Conservation (phyloP, 768 basidiomycete genomes). For the Tylopilus vinaceipallidus region DNA sequence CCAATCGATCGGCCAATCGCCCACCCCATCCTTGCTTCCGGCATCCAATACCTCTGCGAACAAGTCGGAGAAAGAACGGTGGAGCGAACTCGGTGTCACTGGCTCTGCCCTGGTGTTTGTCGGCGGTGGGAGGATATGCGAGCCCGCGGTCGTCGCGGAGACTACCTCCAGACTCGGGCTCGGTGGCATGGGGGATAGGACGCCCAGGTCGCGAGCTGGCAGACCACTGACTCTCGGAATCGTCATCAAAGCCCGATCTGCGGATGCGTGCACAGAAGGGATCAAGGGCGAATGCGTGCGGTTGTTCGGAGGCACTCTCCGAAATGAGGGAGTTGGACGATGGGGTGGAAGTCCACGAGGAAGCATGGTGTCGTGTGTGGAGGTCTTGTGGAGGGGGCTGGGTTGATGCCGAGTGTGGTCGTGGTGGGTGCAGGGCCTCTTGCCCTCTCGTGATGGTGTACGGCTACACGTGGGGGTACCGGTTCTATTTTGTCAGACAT, state of each 20-base stretch:
- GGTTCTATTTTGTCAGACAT: slow-evolving; percentile 13
- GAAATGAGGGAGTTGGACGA: slow-evolving; percentile 41
- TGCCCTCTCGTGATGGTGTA: slow-evolving; percentile 12
- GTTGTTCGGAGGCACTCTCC: slow-evolving; percentile 44
- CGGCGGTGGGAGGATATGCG: slow-evolving; percentile 7
- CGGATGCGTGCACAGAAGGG: slow-evolving; percentile 28
- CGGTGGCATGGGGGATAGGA: slow-evolving; percentile 12
- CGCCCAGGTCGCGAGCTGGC: slow-evolving; percentile 12
- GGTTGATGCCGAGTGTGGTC: slow-evolving; percentile 5
- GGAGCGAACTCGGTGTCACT: slow-evolving; percentile 2
- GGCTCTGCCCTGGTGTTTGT: slow-evolving; percentile 10
- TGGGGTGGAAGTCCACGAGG: slow-evolving; percentile 32
- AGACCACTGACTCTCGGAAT: slow-evolving; percentile 23
- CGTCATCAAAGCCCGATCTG: slow-evolving; percentile 25
- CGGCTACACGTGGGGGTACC: slow-evolving; percentile 11
- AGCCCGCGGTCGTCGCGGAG: slow-evolving; percentile 4
- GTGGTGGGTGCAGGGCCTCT: slow-evolving; percentile 14
- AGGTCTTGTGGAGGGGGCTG: slow-evolving; percentile 12
- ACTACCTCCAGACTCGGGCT: slow-evolving; percentile 15
- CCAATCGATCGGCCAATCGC: slow-evolving; percentile 19
- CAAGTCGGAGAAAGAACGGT: slow-evolving; percentile 25
- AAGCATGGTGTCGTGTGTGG: slow-evolving; percentile 20
- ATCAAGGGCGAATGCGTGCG: slow-evolving; percentile 37
- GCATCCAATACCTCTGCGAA: slow-evolving; percentile 15
- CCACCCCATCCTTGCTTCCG: slow-evolving; percentile 8